A percentile compares a stretch with the other conserved stretches of the same genome.
phyloP scores from a whole-genome alignment of 2,329 filamentous ascomycete species.

The Cyphellophora attinorum region DNA sequence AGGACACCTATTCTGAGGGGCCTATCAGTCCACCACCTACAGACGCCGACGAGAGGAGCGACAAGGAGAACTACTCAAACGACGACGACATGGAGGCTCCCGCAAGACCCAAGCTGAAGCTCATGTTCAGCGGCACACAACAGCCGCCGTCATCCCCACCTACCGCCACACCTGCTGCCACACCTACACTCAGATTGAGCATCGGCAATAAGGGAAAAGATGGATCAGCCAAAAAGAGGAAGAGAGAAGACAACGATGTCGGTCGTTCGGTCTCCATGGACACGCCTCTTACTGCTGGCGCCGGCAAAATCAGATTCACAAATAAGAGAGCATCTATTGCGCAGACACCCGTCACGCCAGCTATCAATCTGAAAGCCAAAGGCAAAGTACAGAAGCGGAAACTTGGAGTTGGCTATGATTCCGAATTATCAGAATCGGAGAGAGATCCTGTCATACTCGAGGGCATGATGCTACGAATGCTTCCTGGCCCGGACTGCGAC shows the following conservation, averaged over 20 bases:
- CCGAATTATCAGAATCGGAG: constrained; percentile 86
- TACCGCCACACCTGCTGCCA: constrained; percentile 6
- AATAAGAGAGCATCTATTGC: no score
- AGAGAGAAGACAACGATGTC: constrained; percentile 8
- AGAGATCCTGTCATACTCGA: constrained; percentile 80
- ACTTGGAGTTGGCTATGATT: constrained; percentile 87
- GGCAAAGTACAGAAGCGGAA: constrained; percentile 61
- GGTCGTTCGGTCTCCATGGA: no score
- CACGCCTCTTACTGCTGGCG: no score
- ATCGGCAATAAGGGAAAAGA: constrained; percentile 6
- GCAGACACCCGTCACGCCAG: constrained; percentile 15
- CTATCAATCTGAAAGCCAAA: constrained; percentile 53
- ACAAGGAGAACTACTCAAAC: constrained; percentile 7
- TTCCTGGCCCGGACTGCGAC: constrained; percentile 75
- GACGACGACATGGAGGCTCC: constrained; percentile 1
- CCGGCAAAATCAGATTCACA: constrained; percentile 31
- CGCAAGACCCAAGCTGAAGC: constrained; percentile 19
- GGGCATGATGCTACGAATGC: constrained; percentile 81
- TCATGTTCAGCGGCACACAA: constrained; percentile 16
- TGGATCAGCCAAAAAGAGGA: constrained; percentile 21
- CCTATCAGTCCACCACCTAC: no score
- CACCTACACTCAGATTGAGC: constrained; percentile 11
- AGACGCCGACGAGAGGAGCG: no score
- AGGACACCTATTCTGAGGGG: no score
- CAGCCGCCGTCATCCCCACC: background rate